Base-by-base conservation (phyloP, 2,329 filamentous ascomycete species). In the Trichoderma sp. region DNA sequence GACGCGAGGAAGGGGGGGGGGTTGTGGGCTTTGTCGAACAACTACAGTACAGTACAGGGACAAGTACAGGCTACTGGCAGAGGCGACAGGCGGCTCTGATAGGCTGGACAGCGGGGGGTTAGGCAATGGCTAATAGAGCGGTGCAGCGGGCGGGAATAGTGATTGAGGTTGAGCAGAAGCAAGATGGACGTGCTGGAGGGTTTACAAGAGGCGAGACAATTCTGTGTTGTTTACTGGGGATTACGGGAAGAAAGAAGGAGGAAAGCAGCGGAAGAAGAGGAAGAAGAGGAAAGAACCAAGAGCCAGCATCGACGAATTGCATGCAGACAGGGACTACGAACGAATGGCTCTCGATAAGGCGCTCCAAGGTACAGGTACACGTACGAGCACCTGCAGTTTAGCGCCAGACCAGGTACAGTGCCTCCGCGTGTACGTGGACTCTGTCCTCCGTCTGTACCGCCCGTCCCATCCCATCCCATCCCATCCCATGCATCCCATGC, bases 1-100 rank as follows among this genome's bases (percentile, higher is more conserved):
- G 67, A 69, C 67, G 57, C 54, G 42, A 64, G 57, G 54, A 57
- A 60, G 60, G 54, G 45, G 45, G 37, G 59, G 67, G 53, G 60
- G 50, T 45, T 56, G 61, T 65, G 61, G 61, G 52, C 61, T 65
- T 29, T 32, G 34, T 45, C n/a, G 27, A 57, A 35, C 27, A 65
- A 56, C 61, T 65, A 65, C 60, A 56, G 37, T 5, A 7, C 17
- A 7, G 15, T n/a, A n/a, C 37, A 19, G 52, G 52, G 17, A 54
- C 52, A 29, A 32, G 27, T 54, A 54, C 52, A 34, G 52, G 52
- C 27, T 54, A 32, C 52, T 54, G 60, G 45, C 53, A 53, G 34
- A n/a, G 37, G 53, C 6, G 50, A 27, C 53, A 32, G n/a, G 58
- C 39, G 52, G 29, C 53, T 50, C 67, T 68, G 67, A 68, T 68